Evolutionary conservation across 108 stramenopile species (phyloP).

Genomic region (Skeletonema costatum): DNA sequence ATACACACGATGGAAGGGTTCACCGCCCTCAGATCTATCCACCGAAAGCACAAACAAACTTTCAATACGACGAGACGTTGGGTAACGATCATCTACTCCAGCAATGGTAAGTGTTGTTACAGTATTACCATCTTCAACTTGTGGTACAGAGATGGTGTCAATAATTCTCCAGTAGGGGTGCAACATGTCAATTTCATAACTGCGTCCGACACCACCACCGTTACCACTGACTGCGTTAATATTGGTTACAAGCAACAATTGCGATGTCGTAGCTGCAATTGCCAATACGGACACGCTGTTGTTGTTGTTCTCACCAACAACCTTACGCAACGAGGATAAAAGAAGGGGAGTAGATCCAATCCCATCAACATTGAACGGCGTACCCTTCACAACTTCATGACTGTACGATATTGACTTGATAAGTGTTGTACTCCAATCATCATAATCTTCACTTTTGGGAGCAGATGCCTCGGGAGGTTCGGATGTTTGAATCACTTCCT

Average conservation of each 20-base stretch:
- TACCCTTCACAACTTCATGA: neutral
- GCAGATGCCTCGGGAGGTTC: neutral
- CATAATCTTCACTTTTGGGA: neutral
- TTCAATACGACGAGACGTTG: slow-evolving; percentile 18
- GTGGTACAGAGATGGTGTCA: slow-evolving; percentile 9
- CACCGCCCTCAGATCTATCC: slow-evolving; percentile 18
- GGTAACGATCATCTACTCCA: slow-evolving; percentile 32
- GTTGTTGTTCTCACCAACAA: neutral
- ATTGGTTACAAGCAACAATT: slow-evolving; percentile 14
- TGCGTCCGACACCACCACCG: neutral
- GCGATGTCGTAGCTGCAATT: slow-evolving; percentile 3
- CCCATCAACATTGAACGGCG: neutral
- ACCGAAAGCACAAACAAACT: slow-evolving; percentile 7
- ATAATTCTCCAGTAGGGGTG: slow-evolving; percentile 22
- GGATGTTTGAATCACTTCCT: neutral
- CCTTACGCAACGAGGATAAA: slow-evolving; percentile 5
- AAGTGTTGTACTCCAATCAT: neutral
- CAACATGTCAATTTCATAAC: slow-evolving; percentile 22
- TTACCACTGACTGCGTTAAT: slow-evolving; percentile 5
- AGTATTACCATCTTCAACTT: neutral
- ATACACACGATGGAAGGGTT: slow-evolving; percentile 20
- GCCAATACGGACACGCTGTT: slow-evolving; percentile 20
- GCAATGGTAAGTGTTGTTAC: slow-evolving; percentile 12
- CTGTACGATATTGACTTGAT: neutral
- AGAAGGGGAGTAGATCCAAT: slow-evolving; percentile 1